Evolutionary conservation across 1,284 basidiomycete species (phyloP).

Genomic region (Irpex sp.): DNA sequence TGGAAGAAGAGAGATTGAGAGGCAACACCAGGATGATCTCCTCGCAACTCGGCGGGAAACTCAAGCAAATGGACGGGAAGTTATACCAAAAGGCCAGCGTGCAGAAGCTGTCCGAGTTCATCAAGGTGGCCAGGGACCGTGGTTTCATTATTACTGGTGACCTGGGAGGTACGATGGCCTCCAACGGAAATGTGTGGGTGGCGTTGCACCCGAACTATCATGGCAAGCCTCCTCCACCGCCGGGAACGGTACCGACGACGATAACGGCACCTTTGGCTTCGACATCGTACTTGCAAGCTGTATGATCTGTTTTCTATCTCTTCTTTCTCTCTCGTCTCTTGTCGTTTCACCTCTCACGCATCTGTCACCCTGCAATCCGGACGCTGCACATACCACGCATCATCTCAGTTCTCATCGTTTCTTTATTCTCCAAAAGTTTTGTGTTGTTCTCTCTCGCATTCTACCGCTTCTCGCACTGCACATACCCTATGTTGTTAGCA

Average conservation of each 20-base stretch:
- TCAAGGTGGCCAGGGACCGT: constrained; percentile 40
- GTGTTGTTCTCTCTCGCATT: too few species aligned
- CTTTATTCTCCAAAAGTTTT: too few species aligned
- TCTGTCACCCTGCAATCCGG: too few species aligned
- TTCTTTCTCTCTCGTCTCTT: neutral
- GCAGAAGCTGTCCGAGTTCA: constrained; percentile 44
- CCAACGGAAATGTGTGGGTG: constrained; percentile 41
- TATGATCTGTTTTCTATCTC: neutral
- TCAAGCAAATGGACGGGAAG: constrained; percentile 17
- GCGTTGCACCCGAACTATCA: constrained; percentile 28
- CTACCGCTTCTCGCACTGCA: too few species aligned
- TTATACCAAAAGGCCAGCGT: constrained; percentile 46
- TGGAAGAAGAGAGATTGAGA: constrained; percentile 28
- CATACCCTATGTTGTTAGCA: too few species aligned
- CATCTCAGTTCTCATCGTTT: too few species aligned
- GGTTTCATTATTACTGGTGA: constrained; percentile 37
- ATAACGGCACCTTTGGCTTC: too few species aligned
- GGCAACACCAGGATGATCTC: constrained; percentile 25
- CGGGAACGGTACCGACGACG: neutral
- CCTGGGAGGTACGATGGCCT: constrained; percentile 28
- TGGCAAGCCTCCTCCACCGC: constrained; percentile 4
- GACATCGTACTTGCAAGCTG: neutral
- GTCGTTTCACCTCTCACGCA: too few species aligned
- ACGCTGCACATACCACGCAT: too few species aligned
- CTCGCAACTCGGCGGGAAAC: constrained; percentile 25